Conservation (phyloP, 768 basidiomycete species). For the Sarcomyxa edulis region DNA sequence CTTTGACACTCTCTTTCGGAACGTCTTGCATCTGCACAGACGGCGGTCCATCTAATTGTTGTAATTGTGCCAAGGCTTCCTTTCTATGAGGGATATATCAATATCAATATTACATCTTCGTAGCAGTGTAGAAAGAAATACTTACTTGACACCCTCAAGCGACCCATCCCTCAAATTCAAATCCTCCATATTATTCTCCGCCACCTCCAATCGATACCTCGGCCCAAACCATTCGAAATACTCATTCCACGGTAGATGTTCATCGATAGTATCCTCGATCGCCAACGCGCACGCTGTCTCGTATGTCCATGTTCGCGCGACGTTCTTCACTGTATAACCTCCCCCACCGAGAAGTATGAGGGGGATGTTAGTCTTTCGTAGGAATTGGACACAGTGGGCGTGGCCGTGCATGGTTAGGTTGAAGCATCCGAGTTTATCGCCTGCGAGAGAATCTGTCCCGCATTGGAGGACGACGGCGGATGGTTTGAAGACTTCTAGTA, state of each 20-base stretch:
- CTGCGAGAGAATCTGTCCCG: conserved; percentile 94
- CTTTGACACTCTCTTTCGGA: conserved; percentile 61
- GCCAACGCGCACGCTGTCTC: conserved; percentile 97
- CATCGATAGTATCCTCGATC: conserved; percentile 70
- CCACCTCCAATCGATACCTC: conserved; percentile 87
- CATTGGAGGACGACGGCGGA: conserved; percentile 96
- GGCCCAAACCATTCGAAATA: conserved; percentile 99
- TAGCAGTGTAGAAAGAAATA: conserved; percentile 11
- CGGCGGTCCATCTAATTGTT: conserved; percentile 60
- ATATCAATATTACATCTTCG: background rate
- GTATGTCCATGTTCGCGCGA: conserved; percentile 95
- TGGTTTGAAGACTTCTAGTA: conserved; percentile 93
- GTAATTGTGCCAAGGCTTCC: conserved; percentile 34
- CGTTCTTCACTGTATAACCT: conserved; percentile 98
- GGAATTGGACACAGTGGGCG: conserved; percentile 95
- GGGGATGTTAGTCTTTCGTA: conserved; percentile 94
- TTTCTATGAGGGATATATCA: conserved; percentile 14
- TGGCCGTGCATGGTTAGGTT: conserved; percentile 98
- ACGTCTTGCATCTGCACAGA: conserved; percentile 85
- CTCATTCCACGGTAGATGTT: conserved; percentile 77
- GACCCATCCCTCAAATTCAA: conserved; percentile 78
- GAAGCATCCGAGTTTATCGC: conserved; percentile 93
- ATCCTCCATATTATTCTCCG: conserved; percentile 92
- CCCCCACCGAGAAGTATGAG: conserved; percentile 94
- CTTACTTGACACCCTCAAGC: conserved; percentile 73